Evolutionary conservation across 495 filamentous ascomycete genomes (phyloP), one percentile per base, ranked within the genome.

Genomic region (Penicillium mononematosum): DNA sequence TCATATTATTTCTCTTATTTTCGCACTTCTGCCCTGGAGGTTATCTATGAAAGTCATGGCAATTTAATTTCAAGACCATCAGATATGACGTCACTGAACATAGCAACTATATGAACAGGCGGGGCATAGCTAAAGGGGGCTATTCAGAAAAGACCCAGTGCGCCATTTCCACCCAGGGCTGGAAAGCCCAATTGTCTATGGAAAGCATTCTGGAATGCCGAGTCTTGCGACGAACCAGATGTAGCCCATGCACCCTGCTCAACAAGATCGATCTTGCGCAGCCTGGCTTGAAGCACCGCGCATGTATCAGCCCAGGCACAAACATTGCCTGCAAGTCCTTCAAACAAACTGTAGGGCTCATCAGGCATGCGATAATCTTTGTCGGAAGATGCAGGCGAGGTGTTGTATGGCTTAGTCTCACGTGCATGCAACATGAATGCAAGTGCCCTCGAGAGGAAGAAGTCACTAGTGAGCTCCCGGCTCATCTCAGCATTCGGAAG

Each of bases 281-380:
- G 47, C 44, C 64, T 67, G 22, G 64, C 67, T 42, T 72, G 65
- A 14, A 79, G 55, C 3, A 70, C 64, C 4, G 69, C 67, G 34
- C 74, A 80, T 6, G 75, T 63, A 36, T 79, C 74, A 12, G 76
- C 70, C 78, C 77, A 79, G 3, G 78, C 78, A 59, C 74, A 78
- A 3, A 80, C 46, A 20, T 70, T 74, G 3, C 78, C 78, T 1
- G 78, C 62, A 10, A 81, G 61, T 12, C 78, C 78, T 49, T 81
- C 77, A 17, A 70, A 75, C 16, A 79, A 58, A 20, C 64, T 66
- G 53, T 70, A 79, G 10, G 78, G 75, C 27, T 67, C 66, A 58
- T 81, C 78, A 7, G 77, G 78, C 59, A 70, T 62, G 9, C 77
- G 75, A 43, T 77, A 81, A 20, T 71, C 61, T 50, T 67, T 57